Evolutionary conservation across 345 rosid species (phyloP), one percentile per base, ranked within the genome.

Genomic region (Aethionema arabicum): DNA sequence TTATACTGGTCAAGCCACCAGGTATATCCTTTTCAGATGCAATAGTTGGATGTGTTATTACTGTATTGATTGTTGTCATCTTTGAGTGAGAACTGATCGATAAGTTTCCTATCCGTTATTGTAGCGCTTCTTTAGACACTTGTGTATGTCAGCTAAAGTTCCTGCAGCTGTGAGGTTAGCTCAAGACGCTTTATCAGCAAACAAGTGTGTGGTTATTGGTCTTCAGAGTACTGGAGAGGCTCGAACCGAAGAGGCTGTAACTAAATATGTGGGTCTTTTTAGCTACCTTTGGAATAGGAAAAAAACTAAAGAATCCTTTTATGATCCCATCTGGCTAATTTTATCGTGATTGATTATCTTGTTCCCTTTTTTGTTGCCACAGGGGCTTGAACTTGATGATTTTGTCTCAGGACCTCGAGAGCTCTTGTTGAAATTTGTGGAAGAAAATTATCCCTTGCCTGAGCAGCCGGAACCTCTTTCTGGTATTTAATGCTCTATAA

Each of bases 181-280:
- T 27, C 78, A 85, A 63, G 81, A 83, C 74, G 99, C 96, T 59
- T 82, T 93, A 61, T 13, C 16, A 45, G 76, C 84, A 59, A 78
- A 83, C 67, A 87, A 89, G 73, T 93, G 97, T 72, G 99, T 89
- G 72, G 99, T 93, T 61, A 74, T 93, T 71, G 99, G 99, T 69
- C 97, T 93, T 50, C 97, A 89, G 83, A 93, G 99, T 77, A 93
- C 99, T 3, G 99, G 99, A 69, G 99, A 93, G 78, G 99, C 99
- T 61, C 82, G 99, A 54, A 93, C 97, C 38, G 99, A 89, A 79
- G 99, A 93, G 83, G 99, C 99, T 32, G 85, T 93, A 57, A 82
- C 93, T 66, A 93, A 93, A 93, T 93, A 93, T 87, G 98, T 92
- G 57, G 2, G 86, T 78, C 67, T 50, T 48, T 44, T 12, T 6